Evolutionary conservation across 768 basidiomycete species (phyloP).

Genomic region (Hebeloma cylindrosporum): DNA sequence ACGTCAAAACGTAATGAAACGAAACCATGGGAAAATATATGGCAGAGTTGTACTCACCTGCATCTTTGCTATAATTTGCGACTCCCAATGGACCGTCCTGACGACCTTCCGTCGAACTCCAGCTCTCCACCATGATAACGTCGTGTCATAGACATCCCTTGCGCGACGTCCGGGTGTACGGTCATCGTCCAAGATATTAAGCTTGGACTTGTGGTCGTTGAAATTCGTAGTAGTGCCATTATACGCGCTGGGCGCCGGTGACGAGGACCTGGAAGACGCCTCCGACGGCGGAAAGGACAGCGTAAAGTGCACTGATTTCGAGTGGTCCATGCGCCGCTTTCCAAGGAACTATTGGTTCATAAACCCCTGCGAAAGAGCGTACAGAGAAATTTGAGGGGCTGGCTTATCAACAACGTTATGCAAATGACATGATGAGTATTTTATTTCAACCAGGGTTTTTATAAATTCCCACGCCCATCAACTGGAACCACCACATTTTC

Average conservation of each 20-base stretch:
- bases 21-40: neutral
- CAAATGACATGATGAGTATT: no score
- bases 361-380: no score
- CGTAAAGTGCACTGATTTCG: slow-evolving; percentile 26
- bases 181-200: slow-evolving; percentile 14
- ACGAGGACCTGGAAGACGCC: slow-evolving; percentile 34
- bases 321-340: slow-evolving; percentile 9
- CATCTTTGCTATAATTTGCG: slow-evolving; percentile 57
- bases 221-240: slow-evolving; percentile 16
- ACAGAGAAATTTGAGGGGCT: no score
- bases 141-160: slow-evolving; percentile 62
- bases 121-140: slow-evolving; percentile 66
- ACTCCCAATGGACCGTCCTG: slow-evolving; percentile 56
- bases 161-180: slow-evolving; percentile 30
- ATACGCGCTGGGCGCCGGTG: slow-evolving; percentile 24
- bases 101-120: slow-evolving; percentile 56
- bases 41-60: slow-evolving; percentile 47
- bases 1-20: neutral
- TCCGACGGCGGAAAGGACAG: slow-evolving; percentile 32
- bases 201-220: slow-evolving; percentile 12
- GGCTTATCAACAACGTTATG: no score
- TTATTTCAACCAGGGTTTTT: no score
- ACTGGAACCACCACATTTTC: no score
- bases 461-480: no score
- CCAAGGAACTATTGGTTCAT: no score